phyloP scores from a whole-genome alignment of 1,284 basidiomycete genomes.

The Fomitopsis pinicola region DNA sequence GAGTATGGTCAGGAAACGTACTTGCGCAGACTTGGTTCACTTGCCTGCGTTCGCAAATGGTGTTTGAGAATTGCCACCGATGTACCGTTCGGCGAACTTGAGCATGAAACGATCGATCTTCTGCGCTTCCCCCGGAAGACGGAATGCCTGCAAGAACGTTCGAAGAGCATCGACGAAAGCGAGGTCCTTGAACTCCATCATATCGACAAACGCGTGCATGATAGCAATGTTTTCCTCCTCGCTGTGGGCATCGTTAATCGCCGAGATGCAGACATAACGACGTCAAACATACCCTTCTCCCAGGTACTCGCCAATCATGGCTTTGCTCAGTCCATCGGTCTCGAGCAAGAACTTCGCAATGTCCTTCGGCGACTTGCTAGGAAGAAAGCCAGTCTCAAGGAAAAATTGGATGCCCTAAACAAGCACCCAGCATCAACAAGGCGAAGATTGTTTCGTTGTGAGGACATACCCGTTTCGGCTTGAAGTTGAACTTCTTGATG shows the following conservation, averaged over 20 bases:
- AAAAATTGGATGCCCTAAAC: conserved; percentile 85
- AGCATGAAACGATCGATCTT: conserved; percentile 99
- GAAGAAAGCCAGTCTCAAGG: conserved; percentile 87
- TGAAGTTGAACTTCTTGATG: conserved; percentile 98
- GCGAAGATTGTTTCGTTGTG: not conserved
- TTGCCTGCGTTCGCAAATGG: conserved; percentile 81
- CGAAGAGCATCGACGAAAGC: conserved; percentile 87
- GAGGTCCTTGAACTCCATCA: conserved; percentile 79
- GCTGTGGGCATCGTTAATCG: conserved; percentile 34
- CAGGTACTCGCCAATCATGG: conserved; percentile 96
- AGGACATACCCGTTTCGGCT: conserved; percentile 79
- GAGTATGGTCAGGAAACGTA: not conserved
- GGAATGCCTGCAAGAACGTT: conserved; percentile 88
- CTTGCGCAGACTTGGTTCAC: not conserved
- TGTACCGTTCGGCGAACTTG: conserved; percentile 95
- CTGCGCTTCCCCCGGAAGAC: conserved; percentile 92
- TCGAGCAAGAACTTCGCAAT: conserved; percentile 86
- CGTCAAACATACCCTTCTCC: conserved; percentile 78
- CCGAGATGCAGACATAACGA: too few relatives aligned
- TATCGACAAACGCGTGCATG: conserved; percentile 96
- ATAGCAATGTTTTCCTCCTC: conserved; percentile 84
- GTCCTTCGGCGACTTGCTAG: conserved; percentile 69
- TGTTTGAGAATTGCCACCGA: conserved; percentile 79
- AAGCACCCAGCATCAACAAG: conserved; percentile 1
- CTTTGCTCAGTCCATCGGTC: conserved; percentile 93